Evolutionary conservation across 2,329 filamentous ascomycete species (phyloP).

Genomic region (Calonectria pseudoreteaudii): DNA sequence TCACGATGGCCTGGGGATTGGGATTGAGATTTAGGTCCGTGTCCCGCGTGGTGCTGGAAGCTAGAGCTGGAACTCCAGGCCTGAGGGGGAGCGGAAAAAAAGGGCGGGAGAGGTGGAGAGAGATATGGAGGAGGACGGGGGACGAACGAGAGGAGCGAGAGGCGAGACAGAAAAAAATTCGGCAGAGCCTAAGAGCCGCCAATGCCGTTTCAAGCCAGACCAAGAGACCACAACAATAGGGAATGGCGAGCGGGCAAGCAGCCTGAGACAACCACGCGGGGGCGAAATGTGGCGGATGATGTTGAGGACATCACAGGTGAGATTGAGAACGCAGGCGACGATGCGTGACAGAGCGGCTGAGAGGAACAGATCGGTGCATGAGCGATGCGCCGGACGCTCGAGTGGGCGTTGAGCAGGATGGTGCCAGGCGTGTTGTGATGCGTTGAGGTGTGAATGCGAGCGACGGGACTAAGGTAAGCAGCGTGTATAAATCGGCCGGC

Average conservation of each 20-base stretch:
- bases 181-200: conserved; percentile 6
- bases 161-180: conserved; percentile 1
- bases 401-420: neutral
- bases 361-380: conserved; percentile 1
- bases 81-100: neutral
- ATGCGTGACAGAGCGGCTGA: neutral
- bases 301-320: conserved; percentile 15
- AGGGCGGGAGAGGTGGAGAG: neutral
- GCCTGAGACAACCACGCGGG: neutral
- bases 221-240: neutral
- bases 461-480: conserved; percentile 2
- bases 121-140: neutral
- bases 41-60: conserved; percentile 5
- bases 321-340: neutral
- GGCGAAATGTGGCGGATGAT: neutral
- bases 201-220: conserved; percentile 12
- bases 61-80: neutral
- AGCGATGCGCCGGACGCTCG: neutral
- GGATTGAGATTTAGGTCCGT: conserved; percentile 13
- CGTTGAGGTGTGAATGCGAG: conserved; percentile 10
- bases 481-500: conserved; percentile 6
- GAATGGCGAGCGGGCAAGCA: neutral
- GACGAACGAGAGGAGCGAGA: neutral
- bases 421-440: conserved; percentile 2
- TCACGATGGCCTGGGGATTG: conserved; percentile 9